Conservation (phyloP, 495 filamentous ascomycete genomes). For the Aspergillus incahuasiensis region DNA sequence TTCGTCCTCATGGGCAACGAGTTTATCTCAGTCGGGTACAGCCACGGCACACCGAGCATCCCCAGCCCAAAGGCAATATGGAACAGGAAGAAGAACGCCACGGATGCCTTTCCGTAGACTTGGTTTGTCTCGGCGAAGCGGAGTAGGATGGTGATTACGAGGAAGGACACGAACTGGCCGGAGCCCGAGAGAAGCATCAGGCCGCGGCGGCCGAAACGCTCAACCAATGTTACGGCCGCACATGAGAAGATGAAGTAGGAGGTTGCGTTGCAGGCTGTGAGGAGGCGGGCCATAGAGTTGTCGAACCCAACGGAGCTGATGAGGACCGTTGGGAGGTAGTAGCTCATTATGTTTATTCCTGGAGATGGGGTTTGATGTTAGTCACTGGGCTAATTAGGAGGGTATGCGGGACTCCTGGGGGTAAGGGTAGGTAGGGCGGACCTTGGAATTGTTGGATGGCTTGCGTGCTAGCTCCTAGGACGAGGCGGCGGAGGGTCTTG, state of each 20-base stretch:
- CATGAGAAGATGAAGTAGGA: constrained; percentile 47
- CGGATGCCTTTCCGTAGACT: constrained; percentile 33
- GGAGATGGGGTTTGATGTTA: not conserved
- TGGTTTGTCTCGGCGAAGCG: constrained; percentile 35
- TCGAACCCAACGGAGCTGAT: constrained; percentile 45
- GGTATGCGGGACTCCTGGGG: no score
- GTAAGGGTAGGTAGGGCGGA: not conserved
- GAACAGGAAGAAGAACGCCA: constrained; percentile 55
- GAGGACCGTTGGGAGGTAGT: constrained; percentile 48
- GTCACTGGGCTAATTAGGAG: no score
- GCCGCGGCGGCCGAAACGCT: constrained; percentile 47
- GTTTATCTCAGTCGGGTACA: constrained; percentile 63
- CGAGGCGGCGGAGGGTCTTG: constrained; percentile 44
- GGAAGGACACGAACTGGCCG: constrained; percentile 46
- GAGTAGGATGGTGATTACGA: constrained; percentile 54
- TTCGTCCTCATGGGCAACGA: constrained; percentile 53
- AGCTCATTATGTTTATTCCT: constrained; percentile 41
- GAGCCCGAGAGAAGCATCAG: constrained; percentile 48
- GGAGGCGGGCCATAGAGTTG: constrained; percentile 42
- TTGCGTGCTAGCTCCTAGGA: constrained; percentile 50
- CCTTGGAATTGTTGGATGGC: constrained; percentile 48
- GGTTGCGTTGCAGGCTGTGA: constrained; percentile 48
- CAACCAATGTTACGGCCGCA: constrained; percentile 43
- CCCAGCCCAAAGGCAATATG: constrained; percentile 51
- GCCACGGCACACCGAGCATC: constrained; percentile 55